Evolutionary conservation across 805 yeast genomes (phyloP), one percentile per base, ranked within the genome.

Genomic region (Priceomyces medius): DNA sequence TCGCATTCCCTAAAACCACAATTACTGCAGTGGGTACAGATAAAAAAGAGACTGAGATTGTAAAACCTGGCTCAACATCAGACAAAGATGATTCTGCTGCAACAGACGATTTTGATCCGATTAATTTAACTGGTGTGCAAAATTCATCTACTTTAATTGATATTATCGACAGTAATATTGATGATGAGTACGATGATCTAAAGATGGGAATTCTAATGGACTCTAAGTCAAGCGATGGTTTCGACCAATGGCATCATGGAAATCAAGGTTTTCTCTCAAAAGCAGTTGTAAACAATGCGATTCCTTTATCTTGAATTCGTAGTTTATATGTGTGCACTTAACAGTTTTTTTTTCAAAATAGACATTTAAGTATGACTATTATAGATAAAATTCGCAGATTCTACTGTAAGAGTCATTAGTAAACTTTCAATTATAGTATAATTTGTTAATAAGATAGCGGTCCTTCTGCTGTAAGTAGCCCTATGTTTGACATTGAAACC

Each of bases 401-500:
- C 29, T 14, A 10, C 29, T 26, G n/a, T n/a, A n/a, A 26, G 29
- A 10, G 14, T 10, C 14, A 10, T 26, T 14, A 26, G 12, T 26
- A 14, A 26, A 8, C n/a, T 26, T 26, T 26, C 14, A 26, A 9
- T 5, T n/a, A 12, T 26, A 26, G 29, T 26, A 27, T 20, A 4
- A 9, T 2, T 38, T 21, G 9, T 26, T n/a, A 5, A 26, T n/a
- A n/a, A n/a, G 10, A 26, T 26, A 26, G 10, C n/a, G 10, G 29
- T 9, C 14, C 23, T 18, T 26, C 24, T 23, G 12, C 26, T n/a
- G 36, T 13, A 8, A 14, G 8, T 16, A 32, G 20, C 26, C 36
- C 36, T 28, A 62, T 59, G 66, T 79, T 82, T 54, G 74, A 80
- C 51, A 59, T 83, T 21, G 63, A 70, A 31, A 71, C 75, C 6